Evolutionary conservation across 306 rosid genomes (phyloP).

Genomic region (Casuarina equisetifolia): DNA sequence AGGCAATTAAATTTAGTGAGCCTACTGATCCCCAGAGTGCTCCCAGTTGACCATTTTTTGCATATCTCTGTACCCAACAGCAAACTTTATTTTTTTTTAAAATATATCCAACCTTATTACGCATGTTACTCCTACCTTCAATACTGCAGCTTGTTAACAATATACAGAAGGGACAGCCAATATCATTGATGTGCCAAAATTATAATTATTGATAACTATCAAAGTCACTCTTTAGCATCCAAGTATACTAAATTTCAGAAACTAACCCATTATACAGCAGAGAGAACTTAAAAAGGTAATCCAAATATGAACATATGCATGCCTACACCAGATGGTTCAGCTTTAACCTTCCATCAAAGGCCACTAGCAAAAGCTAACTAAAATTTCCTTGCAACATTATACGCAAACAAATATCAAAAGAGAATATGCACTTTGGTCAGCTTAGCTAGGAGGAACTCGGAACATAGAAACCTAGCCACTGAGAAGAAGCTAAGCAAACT

Average conservation of each 20-base stretch:
- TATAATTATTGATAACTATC: neutral
- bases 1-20: neutral
- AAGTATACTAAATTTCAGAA: neutral
- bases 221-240: neutral
- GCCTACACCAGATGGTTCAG: neutral
- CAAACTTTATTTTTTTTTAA: no score
- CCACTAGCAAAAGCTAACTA: neutral
- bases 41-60: neutral
- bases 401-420: neutral
- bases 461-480: neutral
- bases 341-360: neutral
- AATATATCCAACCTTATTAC: neutral
- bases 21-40: neutral
- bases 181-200: neutral
- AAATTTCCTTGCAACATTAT: neutral
- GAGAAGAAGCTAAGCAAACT: neutral
- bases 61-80: neutral
- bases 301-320: neutral
- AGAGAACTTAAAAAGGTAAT: neutral
- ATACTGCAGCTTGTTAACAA: neutral
- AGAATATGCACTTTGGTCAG: slow-evolving; percentile 5
- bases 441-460: neutral
- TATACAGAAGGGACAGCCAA: neutral
- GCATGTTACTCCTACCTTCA: neutral
- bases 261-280: neutral